Evolutionary conservation across 1,284 basidiomycete species (phyloP), one percentile per base, ranked within the genome.

Genomic region (Ceratorhiza oryzae-sativae): DNA sequence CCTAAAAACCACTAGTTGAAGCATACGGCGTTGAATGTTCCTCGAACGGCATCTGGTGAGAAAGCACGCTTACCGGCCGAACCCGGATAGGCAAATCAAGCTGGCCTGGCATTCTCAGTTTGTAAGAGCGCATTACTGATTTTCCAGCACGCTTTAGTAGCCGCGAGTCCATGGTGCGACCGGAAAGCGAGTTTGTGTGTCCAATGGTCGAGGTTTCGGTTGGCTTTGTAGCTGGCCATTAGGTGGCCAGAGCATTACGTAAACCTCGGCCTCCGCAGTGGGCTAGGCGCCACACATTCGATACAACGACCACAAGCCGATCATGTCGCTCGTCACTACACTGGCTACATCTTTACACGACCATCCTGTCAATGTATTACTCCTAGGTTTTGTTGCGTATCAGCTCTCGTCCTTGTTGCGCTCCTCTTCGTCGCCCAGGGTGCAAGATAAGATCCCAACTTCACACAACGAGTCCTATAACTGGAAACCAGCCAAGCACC

Each of bases 381-480:
- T 65, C 10, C 27, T 65, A 10, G 62, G 62, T 12, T 39, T 65
- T 25, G 51, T 65, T n/a, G 23, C 46, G 3, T 65, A 65, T 32
- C 62, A 65, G 23, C 30, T 65, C n/a, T 51, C 46, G 15, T 65
- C 62, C 8, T 27, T 65, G 45, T 32, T 65, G 27, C 62, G 62
- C 23, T 65, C 48, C 3, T 49, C 46, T 1, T n/a, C 45, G 10
- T 65, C 62, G 12, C 20, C 62, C 10, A 13, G 32, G 13, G 2
- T 32, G 15, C 62, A 65, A 51, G 25, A n/a, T 10, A 53, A 34
- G 30, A 53, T 88, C 13, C 89, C 91, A 1, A 82, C 83, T 73
- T 90, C 92, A 77, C 92, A 91, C 84, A 89, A 90, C 78, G 82
- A 87, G 10, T 86, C 87, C 1, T 95, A 96, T 83, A 91, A 92